Evolutionary conservation across 805 yeast genomes (phyloP), one percentile per base, ranked within the genome.

Genomic region (Komagataella phaffii): DNA sequence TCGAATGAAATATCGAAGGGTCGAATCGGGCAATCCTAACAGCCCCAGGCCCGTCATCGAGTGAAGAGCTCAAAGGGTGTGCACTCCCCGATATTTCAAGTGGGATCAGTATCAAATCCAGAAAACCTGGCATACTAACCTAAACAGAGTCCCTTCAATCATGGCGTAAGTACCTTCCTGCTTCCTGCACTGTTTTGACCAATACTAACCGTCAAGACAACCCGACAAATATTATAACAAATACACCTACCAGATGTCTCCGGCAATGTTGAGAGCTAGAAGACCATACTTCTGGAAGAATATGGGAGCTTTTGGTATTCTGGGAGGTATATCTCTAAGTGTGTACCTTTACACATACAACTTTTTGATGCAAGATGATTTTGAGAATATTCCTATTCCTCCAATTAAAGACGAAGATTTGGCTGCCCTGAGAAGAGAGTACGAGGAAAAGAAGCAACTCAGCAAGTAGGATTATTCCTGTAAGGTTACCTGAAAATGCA

Each of bases 341-440:
- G 83, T 88, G 24, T 90, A 74, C 60, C 47, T 66, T 58, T 71
- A 80, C 68, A 83, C 95, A 0, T 82, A 79, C 74, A 69, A 77
- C 57, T 75, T 79, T 61, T 70, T 86, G 59, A 80, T 79, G 57
- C 73, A 73, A 61, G 96, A 89, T 62, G 96, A 91, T 56, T 88
- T 91, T 64, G 80, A 75, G 48, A 96, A 90, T 64, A 88, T 91
- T 58, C 97, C 97, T 45, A 81, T 91, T 57, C 99, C 99, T 49
- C 97, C 98, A 17, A 75, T 91, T 53, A 76, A 83, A 45, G 93
- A 85, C 54, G 81, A 75, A 51, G 93, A 88, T 63, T 73, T 91
- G 61, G 78, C 76, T 50, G 73, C 79, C 64, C 75, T 90, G 70
- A 81, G 77, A 66, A 73, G 76, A 61, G 95, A 88, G 64, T 86